These are phyloP conservation scores for Globisporangium takayamanum DNA, from an alignment of 352 stramenopile genomes.

Conservation along the genomic window DNA sequence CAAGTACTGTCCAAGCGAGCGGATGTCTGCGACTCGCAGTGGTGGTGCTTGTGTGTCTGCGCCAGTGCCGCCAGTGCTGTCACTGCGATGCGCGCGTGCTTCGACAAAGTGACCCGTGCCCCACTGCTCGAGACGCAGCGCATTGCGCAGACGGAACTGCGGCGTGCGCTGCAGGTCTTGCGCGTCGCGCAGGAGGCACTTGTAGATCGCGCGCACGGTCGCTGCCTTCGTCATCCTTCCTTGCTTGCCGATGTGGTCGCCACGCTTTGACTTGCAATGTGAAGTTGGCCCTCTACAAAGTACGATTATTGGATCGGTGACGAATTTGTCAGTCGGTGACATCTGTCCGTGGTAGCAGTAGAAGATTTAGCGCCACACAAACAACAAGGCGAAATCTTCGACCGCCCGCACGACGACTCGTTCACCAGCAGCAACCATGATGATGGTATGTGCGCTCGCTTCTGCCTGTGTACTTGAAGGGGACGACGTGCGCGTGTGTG, in stretches of 20 bases:
- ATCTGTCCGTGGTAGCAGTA: slow-evolving; percentile 3
- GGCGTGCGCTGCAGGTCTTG: slow-evolving; percentile 43
- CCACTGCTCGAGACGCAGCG: slow-evolving; percentile 59
- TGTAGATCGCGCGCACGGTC: slow-evolving; percentile 54
- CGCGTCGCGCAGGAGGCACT: slow-evolving; percentile 58
- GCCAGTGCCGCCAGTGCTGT: too few species aligned
- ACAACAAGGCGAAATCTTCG: slow-evolving; percentile 10
- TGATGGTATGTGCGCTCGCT: slow-evolving; percentile 32
- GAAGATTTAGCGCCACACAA: slow-evolving; percentile 12
- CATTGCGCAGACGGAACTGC: slow-evolving; percentile 52
- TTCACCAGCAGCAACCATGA: slow-evolving; percentile 29
- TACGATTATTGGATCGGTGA: background rate
- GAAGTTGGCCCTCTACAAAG: background rate
- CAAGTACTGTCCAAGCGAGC: slow-evolving; percentile 37
- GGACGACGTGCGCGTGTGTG: background rate
- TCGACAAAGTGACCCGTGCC: slow-evolving; percentile 44
- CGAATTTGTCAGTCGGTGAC: background rate
- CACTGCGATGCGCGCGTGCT: background rate
- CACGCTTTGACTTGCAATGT: too few species aligned
- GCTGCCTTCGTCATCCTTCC: slow-evolving; percentile 29
- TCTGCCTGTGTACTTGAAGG: background rate
- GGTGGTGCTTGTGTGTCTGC: background rate
- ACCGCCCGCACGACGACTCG: background rate
- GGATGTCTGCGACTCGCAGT: slow-evolving; percentile 20
- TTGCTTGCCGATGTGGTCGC: background rate